Evolutionary conservation across 257 asterid species (phyloP), one percentile per base, ranked within the genome.

Genomic region (Craterostigma plantagineum): DNA sequence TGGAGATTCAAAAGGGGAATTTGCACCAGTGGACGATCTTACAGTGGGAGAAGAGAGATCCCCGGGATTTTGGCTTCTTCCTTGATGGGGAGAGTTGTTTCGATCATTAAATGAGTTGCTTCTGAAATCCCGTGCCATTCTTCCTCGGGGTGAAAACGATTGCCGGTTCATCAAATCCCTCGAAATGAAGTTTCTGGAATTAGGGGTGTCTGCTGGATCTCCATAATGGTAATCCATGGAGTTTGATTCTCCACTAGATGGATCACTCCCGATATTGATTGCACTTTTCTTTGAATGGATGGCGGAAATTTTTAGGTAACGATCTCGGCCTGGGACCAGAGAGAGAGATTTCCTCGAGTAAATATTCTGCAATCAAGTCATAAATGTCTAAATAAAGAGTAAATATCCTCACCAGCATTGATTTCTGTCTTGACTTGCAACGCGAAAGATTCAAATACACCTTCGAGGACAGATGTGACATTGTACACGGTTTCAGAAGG

Each of bases 1-100:
- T 41, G 93, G 91, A 40, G 92, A 79, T 46, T 70, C 73, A 44
- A 75, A 72, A 27, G 85, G 65, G 58, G 73, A 62, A 64, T 55
- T 66, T 12, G 56, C 51, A 51, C 71, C 87, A 33, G 45, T 12
- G 45, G 73, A 62, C 57, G 78, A 47, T 54, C 77, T 64, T 50
- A 49, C 50, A 49, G 72, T 50, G 40, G 75, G 69, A 18, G 56
- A 14, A 33, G 64, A 43, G 49, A 38, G 46, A 42, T 76, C 77
- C 51, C 53, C 70, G 15, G 71, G 51, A 61, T 43, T 53, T 17
- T 67, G 79, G 57, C 65, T 75, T 60, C 62, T 75, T 58, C 77
- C 93, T 54, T 58, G 55, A 52, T 72, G 84, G 55, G 61, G 48
- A 49, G 62, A 43, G 52, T 63, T 66, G 56, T 38, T 68, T 57